phyloP scores from a whole-genome alignment of 1,139 yeast genomes.

The Yamadazyma dendronema region DNA sequence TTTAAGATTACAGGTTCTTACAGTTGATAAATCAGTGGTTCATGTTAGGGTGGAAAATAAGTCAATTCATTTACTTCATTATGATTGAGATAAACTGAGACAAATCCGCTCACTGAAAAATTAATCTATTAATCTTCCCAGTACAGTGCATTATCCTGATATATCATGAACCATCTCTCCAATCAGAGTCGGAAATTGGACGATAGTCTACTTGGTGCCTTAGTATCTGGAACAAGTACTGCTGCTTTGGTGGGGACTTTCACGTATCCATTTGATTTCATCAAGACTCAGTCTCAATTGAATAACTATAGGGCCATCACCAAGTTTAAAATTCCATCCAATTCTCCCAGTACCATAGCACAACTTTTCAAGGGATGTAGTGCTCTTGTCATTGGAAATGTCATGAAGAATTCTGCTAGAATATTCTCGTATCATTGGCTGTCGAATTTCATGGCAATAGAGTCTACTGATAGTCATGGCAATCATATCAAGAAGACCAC shows the following conservation, averaged over 20 bases:
- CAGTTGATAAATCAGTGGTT: too few relatives aligned
- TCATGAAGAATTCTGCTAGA: conserved; percentile 70
- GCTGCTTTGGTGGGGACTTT: conserved; percentile 68
- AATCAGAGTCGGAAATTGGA: conserved; percentile 12
- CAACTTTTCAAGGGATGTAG: conserved; percentile 72
- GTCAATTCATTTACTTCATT: too few relatives aligned
- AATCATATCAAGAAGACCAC: conserved; percentile 43
- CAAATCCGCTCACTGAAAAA: too few relatives aligned
- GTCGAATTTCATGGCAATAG: conserved; percentile 70
- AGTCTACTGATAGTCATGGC: conserved; percentile 33
- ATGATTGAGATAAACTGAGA: too few relatives aligned
- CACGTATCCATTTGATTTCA: conserved; percentile 82
- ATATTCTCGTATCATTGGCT: conserved; percentile 75
- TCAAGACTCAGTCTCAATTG: conserved; percentile 73
- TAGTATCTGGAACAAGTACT: conserved; percentile 74
- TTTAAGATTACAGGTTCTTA: too few relatives aligned
- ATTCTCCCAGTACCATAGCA: conserved; percentile 37
- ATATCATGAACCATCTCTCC: conserved; percentile 7
- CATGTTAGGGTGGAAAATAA: too few relatives aligned
- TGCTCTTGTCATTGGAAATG: conserved; percentile 75
- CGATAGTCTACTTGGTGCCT: conserved; percentile 53
- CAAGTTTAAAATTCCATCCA: conserved; percentile 36
- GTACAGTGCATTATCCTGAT: too few relatives aligned
- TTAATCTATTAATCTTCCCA: too few relatives aligned
- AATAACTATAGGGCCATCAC: conserved; percentile 37